These are phyloP conservation scores for Bocquillonia castaneifolia DNA, from an alignment of 441 rosid species.

Conservation along the genomic window DNA sequence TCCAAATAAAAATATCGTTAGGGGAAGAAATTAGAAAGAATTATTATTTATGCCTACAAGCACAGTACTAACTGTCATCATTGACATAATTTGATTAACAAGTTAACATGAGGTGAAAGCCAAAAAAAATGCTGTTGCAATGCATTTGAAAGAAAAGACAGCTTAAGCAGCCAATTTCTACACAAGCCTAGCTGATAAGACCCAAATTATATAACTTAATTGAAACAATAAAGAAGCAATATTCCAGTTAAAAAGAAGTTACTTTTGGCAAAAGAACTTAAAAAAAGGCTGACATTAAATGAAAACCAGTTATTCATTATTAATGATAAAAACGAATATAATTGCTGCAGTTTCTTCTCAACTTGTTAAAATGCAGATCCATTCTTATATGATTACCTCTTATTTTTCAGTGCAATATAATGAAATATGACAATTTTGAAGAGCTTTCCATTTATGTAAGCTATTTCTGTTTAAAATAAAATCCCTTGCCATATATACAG, in stretches of 20 bases:
- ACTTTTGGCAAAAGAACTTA: background rate
- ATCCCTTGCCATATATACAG: no score
- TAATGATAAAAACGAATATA: background rate
- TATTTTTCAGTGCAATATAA: no score
- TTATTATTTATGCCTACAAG: background rate
- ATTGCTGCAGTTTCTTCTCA: background rate
- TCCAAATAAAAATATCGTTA: constrained; percentile 23
- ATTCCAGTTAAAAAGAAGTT: background rate
- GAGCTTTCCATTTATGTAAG: no score
- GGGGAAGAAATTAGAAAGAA: background rate
- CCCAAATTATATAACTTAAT: background rate
- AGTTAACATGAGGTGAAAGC: no score
- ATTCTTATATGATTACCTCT: no score
- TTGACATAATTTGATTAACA: background rate
- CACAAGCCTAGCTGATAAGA: background rate
- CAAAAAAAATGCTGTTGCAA: background rate
- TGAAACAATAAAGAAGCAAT: background rate
- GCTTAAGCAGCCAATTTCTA: background rate
- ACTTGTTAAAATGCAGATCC: constrained; percentile 5
- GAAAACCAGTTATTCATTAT: background rate
- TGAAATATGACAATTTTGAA: no score
- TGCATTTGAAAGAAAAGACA: background rate
- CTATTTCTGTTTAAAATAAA: no score
- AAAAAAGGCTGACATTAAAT: background rate
- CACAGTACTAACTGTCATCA: background rate